Evolutionary conservation across 176 grass and related monocot genomes (phyloP).

Genomic region (Zoysia japonica): DNA sequence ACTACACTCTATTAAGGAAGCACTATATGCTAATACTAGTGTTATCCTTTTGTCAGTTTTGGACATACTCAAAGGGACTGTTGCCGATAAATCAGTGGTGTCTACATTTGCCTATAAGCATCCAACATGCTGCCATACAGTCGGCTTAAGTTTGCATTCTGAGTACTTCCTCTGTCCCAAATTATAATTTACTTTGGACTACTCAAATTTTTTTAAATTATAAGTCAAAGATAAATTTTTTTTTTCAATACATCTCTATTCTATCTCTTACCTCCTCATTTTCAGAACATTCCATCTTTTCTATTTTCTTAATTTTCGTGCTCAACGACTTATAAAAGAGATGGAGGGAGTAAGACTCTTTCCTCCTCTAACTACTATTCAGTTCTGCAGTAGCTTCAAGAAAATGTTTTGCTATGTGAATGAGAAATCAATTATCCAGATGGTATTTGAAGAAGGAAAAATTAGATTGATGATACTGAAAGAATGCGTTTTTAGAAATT

Average conservation of each 20-base stretch:
- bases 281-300: too few relatives aligned
- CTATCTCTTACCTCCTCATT: too few relatives aligned
- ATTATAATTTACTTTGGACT: too few relatives aligned
- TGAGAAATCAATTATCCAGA: constrained; percentile 20
- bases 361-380: constrained; percentile 63
- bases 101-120: constrained; percentile 83
- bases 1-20: not conserved
- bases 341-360: constrained; percentile 43
- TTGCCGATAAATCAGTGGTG: constrained; percentile 71
- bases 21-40: not conserved
- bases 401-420: constrained; percentile 27
- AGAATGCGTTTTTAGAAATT: too few relatives aligned
- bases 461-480: too few relatives aligned
- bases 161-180: not conserved
- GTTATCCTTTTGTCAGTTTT: not conserved
- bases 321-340: too few relatives aligned
- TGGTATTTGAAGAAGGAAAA: not conserved
- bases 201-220: too few relatives aligned
- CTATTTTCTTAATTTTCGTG: too few relatives aligned
- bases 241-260: too few relatives aligned
- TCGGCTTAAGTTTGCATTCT: constrained; percentile 85
- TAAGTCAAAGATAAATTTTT: too few relatives aligned
- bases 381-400: constrained; percentile 73
- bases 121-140: constrained; percentile 88
- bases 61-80: constrained; percentile 49